phyloP scores from a whole-genome alignment of 1,139 yeast species.

The Saccharomycopsis hybrid region DNA sequence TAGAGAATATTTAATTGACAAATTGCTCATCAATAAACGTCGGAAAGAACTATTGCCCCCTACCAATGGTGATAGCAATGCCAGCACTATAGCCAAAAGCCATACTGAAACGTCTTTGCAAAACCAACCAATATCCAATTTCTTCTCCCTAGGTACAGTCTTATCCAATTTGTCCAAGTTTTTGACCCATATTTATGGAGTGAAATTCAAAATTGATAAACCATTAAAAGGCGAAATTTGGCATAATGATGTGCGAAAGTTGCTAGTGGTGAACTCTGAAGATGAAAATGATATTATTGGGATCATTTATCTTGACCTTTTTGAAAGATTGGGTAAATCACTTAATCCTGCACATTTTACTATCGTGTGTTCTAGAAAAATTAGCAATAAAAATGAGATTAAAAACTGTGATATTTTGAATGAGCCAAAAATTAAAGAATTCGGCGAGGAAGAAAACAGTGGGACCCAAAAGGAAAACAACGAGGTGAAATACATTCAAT shows the following conservation, averaged over 20 bases:
- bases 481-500: constrained; percentile 19
- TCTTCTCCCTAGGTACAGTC: constrained; percentile 81
- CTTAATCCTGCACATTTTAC: constrained; percentile 92
- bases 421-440: constrained; percentile 22
- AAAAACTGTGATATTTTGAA: constrained; percentile 24
- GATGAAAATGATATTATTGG: constrained; percentile 50
- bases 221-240: constrained; percentile 77
- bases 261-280: constrained; percentile 50
- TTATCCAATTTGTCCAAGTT: constrained; percentile 75
- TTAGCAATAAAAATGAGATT: constrained; percentile 40
- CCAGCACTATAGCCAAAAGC: too few species aligned
- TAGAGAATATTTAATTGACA: constrained; percentile 60
- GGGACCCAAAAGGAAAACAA: background rate
- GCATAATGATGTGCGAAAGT: constrained; percentile 80
- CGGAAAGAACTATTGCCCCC: constrained; percentile 22
- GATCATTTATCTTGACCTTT: constrained; percentile 61
- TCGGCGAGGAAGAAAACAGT: constrained; percentile 16
- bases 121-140: constrained; percentile 34
- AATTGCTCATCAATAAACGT: constrained; percentile 30
- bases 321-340: constrained; percentile 55
- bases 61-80: background rate
- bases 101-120: constrained; percentile 4
- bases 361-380: constrained; percentile 82
- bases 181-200: constrained; percentile 67
- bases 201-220: constrained; percentile 61